Evolutionary conservation across 371 early-diverging fungal genomes (phyloP).

Genomic region (Mortierella sp.): DNA sequence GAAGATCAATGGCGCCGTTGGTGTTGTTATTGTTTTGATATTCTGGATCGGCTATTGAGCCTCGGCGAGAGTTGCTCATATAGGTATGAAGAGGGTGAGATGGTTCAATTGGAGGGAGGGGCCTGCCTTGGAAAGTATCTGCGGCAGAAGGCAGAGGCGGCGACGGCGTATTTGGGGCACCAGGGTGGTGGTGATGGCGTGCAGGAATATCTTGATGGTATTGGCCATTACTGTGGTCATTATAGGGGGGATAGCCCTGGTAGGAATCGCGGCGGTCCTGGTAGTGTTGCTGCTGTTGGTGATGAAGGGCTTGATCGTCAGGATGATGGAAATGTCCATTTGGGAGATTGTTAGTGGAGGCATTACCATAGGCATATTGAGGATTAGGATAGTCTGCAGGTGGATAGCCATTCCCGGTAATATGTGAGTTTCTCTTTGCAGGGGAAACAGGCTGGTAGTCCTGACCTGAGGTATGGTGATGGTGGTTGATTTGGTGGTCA

Average conservation of each 20-base stretch:
- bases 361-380: neutral
- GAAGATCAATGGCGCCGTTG: constrained; percentile 17
- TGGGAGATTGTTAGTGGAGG: neutral
- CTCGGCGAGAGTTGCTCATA: constrained; percentile 51
- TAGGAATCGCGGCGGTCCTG: constrained; percentile 11
- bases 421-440: constrained; percentile 2
- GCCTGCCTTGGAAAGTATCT: constrained; percentile 43
- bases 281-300: neutral
- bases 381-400: constrained; percentile 4
- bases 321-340: constrained; percentile 6
- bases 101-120: constrained; percentile 51
- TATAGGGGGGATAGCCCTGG: neutral
- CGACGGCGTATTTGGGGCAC: constrained; percentile 17
- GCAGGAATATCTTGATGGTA: constrained; percentile 12
- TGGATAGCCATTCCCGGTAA: neutral
- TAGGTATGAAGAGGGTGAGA: constrained; percentile 50
- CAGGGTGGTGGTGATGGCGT: constrained; percentile 6
- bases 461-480: neutral
- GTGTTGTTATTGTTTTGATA: constrained; percentile 11
- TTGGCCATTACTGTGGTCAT: constrained; percentile 12
- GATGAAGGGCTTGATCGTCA: neutral
- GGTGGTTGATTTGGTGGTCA: neutral
- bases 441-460: constrained; percentile 2
- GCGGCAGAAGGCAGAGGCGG: constrained; percentile 44
- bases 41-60: constrained; percentile 36